Evolutionary conservation across 257 asterid species (phyloP).

Genomic region (Jasminum sambac): DNA sequence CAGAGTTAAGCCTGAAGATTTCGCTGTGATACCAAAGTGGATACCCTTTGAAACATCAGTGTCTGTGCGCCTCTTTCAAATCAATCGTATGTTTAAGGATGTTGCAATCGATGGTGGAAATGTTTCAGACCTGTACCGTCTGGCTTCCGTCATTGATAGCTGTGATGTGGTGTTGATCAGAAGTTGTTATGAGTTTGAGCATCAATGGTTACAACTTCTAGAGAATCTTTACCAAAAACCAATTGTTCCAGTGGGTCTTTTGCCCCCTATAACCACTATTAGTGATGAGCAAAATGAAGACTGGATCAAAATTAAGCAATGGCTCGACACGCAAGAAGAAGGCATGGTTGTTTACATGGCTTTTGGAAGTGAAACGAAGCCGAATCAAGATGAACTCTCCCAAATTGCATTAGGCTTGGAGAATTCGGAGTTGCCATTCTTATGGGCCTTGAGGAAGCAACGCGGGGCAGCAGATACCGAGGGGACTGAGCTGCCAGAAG

Average conservation of each 20-base stretch:
- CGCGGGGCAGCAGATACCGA: background rate
- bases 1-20: conserved; percentile 17
- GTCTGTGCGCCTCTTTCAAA: background rate
- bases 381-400: conserved; percentile 28
- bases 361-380: conserved; percentile 22
- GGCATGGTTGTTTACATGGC: conserved; percentile 28
- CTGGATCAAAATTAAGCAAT: conserved; percentile 18
- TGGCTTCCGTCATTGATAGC: background rate
- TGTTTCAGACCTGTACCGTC: conserved; percentile 6
- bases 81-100: conserved; percentile 1
- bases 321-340: conserved; percentile 23
- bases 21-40: conserved; percentile 26
- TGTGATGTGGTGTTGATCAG: conserved; percentile 5
- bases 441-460: conserved; percentile 32
- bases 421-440: conserved; percentile 27
- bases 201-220: conserved; percentile 30
- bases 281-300: background rate
- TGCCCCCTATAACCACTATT: conserved; percentile 12
- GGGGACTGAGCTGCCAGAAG: conserved; percentile 25
- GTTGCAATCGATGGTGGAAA: background rate
- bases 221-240: conserved; percentile 24
- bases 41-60: conserved; percentile 25
- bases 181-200: conserved; percentile 33
- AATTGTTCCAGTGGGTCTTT: conserved; percentile 29
- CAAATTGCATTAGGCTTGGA: conserved; percentile 40